These are phyloP conservation scores for Chaetothyriales sp. DNA, from an alignment of 2,329 filamentous ascomycete genomes.

Conservation along the genomic window DNA sequence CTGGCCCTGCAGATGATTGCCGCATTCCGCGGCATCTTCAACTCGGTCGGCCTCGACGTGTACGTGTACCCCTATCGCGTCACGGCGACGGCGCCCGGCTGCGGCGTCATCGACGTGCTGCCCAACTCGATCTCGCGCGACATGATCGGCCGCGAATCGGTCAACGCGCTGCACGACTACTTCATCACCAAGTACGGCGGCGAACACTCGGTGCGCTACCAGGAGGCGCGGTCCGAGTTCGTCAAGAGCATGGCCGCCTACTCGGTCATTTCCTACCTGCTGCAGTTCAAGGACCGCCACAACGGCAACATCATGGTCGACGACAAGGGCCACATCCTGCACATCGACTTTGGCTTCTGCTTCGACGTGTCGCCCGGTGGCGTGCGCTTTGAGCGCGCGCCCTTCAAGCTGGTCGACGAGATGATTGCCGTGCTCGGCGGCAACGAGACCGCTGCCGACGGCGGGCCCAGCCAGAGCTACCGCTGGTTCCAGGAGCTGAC, in stretches of 20 bases:
- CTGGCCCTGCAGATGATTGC: slow-evolving; percentile 95
- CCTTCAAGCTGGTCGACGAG: slow-evolving; percentile 93
- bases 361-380: slow-evolving; percentile 97
- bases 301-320: slow-evolving; percentile 99
- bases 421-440: slow-evolving; percentile 99
- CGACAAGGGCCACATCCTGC: slow-evolving; percentile 88
- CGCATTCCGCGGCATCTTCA: slow-evolving; percentile 93
- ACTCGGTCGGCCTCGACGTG: slow-evolving; percentile 84
- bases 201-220: slow-evolving; percentile 87
- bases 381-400: slow-evolving; percentile 92
- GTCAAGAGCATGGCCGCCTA: slow-evolving; percentile 99
- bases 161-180: slow-evolving; percentile 97
- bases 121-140: slow-evolving; percentile 96
- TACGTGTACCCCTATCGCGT: slow-evolving; percentile 96
- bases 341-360: slow-evolving; percentile 99
- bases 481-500: slow-evolving; percentile 94
- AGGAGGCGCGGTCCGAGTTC: slow-evolving; percentile 90
- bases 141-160: slow-evolving; percentile 94
- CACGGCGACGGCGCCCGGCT: slow-evolving; percentile 90
- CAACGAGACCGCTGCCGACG: slow-evolving; percentile 22
- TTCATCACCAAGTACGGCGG: slow-evolving; percentile 96
- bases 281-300: slow-evolving; percentile 98
- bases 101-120: slow-evolving; percentile 93
- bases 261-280: slow-evolving; percentile 85
- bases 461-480: slow-evolving; percentile 70